phyloP scores from a whole-genome alignment of 2,329 filamentous ascomycete genomes.

The Neonectria punicea region DNA sequence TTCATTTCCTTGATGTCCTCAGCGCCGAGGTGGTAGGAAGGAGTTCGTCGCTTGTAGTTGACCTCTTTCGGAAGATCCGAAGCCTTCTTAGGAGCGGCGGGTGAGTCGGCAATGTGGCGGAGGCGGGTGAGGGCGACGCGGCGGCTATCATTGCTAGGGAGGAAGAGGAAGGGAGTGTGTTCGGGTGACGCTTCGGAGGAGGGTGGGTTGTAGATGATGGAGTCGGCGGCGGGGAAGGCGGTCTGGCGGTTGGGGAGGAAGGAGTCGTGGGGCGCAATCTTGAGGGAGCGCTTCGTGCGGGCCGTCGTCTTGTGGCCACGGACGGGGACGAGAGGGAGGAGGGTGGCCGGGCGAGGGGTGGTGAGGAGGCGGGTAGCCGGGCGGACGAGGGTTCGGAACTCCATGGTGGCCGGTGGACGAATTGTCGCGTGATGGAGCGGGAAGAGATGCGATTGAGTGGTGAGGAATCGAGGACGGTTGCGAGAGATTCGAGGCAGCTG shows the following conservation, averaged over 20 bases:
- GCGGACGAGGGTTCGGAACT: slow-evolving; percentile 49
- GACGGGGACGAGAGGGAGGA: slow-evolving; percentile 41
- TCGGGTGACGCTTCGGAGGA: slow-evolving; percentile 65
- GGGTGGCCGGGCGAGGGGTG: slow-evolving; percentile 35
- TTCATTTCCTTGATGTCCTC: slow-evolving; percentile 71
- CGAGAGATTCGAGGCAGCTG: slow-evolving; percentile 11
- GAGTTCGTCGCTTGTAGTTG: slow-evolving; percentile 49
- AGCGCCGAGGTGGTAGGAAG: slow-evolving; percentile 62
- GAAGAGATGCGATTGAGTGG: neutral
- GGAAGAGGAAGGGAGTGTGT: slow-evolving; percentile 75
- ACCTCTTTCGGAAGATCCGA: slow-evolving; percentile 50
- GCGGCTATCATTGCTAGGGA: slow-evolving; percentile 66
- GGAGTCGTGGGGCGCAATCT: slow-evolving; percentile 69
- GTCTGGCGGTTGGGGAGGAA: slow-evolving; percentile 58
- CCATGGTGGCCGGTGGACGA: slow-evolving; percentile 44
- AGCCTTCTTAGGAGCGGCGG: slow-evolving; percentile 29
- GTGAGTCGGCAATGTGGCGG: slow-evolving; percentile 49
- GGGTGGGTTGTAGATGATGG: slow-evolving; percentile 68
- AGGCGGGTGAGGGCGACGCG: slow-evolving; percentile 59
- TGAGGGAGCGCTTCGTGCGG: slow-evolving; percentile 67
- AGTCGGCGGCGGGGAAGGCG: slow-evolving; percentile 46
- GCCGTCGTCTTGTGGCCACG: slow-evolving; percentile 62
- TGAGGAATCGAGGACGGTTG: neutral
- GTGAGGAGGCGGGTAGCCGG: slow-evolving; percentile 49
- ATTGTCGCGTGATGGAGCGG: slow-evolving; percentile 16